phyloP scores from a whole-genome alignment of 139 green algal genomes.

The Micractinium sp. region DNA sequence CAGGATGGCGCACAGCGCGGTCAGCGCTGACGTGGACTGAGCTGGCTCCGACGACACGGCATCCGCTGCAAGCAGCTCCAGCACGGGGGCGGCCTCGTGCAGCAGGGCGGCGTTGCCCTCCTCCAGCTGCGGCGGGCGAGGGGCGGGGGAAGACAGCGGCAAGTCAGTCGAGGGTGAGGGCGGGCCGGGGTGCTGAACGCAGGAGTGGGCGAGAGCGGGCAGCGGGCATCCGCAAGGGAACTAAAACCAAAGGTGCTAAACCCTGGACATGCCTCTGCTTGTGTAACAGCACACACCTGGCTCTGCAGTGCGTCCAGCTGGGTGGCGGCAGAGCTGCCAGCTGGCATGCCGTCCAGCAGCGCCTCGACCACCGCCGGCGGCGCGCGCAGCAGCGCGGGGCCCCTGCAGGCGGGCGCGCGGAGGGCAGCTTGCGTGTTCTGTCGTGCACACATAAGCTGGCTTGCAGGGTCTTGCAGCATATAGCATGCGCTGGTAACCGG shows the following conservation, averaged over 20 bases:
- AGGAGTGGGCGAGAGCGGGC: neutral
- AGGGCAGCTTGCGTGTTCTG: too few relatives aligned
- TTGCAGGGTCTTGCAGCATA: too few relatives aligned
- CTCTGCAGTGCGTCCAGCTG: conserved; percentile 49
- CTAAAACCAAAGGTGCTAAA: too few relatives aligned
- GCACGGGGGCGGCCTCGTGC: conserved; percentile 18
- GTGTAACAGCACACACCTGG: neutral
- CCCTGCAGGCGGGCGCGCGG: neutral
- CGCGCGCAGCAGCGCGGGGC: conserved; percentile 23
- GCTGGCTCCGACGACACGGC: conserved; percentile 40
- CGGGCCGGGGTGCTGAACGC: too few relatives aligned
- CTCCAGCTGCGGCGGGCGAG: conserved; percentile 39
- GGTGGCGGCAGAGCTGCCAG: neutral
- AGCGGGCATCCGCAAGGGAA: neutral
- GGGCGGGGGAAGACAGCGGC: neutral
- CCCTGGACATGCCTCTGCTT: too few relatives aligned
- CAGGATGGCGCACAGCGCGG: conserved; percentile 64
- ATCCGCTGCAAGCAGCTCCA: conserved; percentile 57
- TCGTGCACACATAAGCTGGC: too few relatives aligned
- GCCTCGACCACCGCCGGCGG: conserved; percentile 30
- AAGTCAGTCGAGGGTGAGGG: neutral
- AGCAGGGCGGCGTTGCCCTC: conserved; percentile 46
- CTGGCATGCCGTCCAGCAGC: conserved; percentile 29
- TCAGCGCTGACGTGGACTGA: conserved; percentile 59
- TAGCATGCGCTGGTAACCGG: too few relatives aligned